Conservation (phyloP, 1,284 basidiomycete species). For the Termitomyces sp. region DNA sequence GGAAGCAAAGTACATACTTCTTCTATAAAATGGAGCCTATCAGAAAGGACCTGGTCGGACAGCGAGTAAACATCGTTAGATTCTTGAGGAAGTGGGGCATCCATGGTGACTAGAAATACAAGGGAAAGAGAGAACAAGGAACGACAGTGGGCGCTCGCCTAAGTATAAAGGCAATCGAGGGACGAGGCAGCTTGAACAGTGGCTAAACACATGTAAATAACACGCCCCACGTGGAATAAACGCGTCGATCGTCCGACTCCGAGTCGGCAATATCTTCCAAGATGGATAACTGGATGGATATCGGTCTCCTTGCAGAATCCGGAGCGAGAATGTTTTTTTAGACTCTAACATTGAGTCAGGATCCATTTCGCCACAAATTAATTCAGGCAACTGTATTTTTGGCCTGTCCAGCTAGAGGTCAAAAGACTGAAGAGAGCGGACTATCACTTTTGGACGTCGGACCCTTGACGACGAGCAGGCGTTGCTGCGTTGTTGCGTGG, state of each 20-base stretch:
- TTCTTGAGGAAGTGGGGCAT: constrained; percentile 25
- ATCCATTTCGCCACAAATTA: neutral
- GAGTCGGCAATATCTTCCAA: neutral
- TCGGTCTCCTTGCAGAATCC: neutral
- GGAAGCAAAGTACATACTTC: constrained; percentile 43
- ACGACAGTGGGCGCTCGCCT: constrained; percentile 7
- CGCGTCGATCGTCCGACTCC: constrained; percentile 19
- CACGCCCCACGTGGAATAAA: constrained; percentile 20
- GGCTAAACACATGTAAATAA: constrained; percentile 24
- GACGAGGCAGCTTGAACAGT: constrained; percentile 25
- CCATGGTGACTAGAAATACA: constrained; percentile 34
- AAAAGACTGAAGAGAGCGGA: no score
- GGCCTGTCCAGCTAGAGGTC: no score
- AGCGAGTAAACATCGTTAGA: constrained; percentile 42
- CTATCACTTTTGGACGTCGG: no score
- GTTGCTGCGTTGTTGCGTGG: no score
- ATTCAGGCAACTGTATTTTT: neutral
- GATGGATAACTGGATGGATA: no score
- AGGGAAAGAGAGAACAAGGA: constrained; percentile 18
- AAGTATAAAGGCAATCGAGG: constrained; percentile 4
- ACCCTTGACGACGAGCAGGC: no score
- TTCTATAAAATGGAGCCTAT: constrained; percentile 68
- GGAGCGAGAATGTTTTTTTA: neutral
- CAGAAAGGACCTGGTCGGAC: constrained; percentile 54
- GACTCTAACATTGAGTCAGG: neutral